Evolutionary conservation across 1,139 yeast species (phyloP), one percentile per base, ranked within the genome.

Genomic region (Scheffersomyces insectosa): DNA sequence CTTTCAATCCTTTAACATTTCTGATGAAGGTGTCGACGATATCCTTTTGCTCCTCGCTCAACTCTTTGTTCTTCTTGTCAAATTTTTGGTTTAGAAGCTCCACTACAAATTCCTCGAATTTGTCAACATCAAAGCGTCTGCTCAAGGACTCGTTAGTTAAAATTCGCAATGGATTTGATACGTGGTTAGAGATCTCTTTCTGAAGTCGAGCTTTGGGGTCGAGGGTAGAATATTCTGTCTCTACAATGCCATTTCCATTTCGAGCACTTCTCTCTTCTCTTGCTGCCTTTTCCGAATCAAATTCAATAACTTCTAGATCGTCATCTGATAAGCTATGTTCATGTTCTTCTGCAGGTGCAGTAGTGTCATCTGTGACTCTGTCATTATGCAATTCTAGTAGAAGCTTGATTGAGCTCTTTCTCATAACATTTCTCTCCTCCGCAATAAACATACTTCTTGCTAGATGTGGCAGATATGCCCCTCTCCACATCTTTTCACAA

Each of bases 401-500:
- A 3, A 55, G 50, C 5, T 61, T 48, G 33, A 70, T 65, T 42
- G 69, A 56, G 28, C 62, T 62, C 37, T 55, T 57, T 42, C 77
- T 54, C 59, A 68, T 62, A 2, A 51, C 54, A 31, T 62, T 61
- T 40, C 75, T 49, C 49, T 71, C 76, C n/a, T 60, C 59, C 0
- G 68, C 60, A 13, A 55, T 48, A 46, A 70, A 70, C 36, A 52
- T 38, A 9, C 37, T 31, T 27, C 45, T 42, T 37, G 46, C 45
- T 29, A 45, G 38, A 16, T 41, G 43, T 34, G 45, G 44, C 42
- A 38, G 49, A 36, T 46, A 38, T 34, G 60, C 47, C 35, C 52
- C 55, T 44, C 67, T 63, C 88, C 90, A 83, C 10, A 79, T 54
- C 30, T 63, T 59, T 33, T 82, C 72, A 45, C 88, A 80, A 35